Base-by-base conservation (phyloP, 257 asterid species). In the Voacanga thouarsii region DNA sequence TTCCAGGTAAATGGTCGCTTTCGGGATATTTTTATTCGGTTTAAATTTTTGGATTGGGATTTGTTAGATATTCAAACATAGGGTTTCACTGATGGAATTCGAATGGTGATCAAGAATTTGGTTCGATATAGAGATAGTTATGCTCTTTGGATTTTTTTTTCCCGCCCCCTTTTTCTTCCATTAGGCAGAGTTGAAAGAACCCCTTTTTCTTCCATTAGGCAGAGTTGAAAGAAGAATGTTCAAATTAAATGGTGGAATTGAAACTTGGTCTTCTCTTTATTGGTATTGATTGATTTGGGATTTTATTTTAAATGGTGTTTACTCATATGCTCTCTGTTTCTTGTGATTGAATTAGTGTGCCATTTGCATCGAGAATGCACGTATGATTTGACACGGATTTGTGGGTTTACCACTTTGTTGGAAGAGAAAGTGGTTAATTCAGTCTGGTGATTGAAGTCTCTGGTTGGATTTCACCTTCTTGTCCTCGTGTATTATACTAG, bases 331-430 rank as follows among this genome's bases (percentile, higher is more conserved):
- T 6, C 41, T 71, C 30, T 26, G 63, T 57, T 79, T 51, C 47
- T 57, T 66, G 55, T 47, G 49, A 55, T 68, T 77, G 41, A 68
- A 39, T 41, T 61, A 60, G 39, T 50, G 56, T 49, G 75, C 16
- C 44, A 41, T 18, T 26, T 41, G 24, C 50, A 4, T 47, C 57
- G 66, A 72, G 55, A 72, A n/a, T 43, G 43, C 37, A 10, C 44
- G 8, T 21, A 45, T 64, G 28, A 56, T 74, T 71, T 56, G 44
- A 72, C 75, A 24, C 49, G 80, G 65, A 77, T 77, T 76, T 26
- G 69, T 33, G 49, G 69, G 57, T 21, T 77, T 79, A 75, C 64
- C 74, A 30, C 76, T 61, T 39, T 56, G 67, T 84, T 80, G 78
- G 51, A 24, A 47, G 55, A 67, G 68, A 30, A 7, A 59, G 72